A percentile compares a stretch with the other conserved stretches of the same genome.
These are phyloP conservation scores for Neofusicoccum laricinum DNA, from an alignment of 2,329 filamentous ascomycete species.

Conservation along the genomic window DNA sequence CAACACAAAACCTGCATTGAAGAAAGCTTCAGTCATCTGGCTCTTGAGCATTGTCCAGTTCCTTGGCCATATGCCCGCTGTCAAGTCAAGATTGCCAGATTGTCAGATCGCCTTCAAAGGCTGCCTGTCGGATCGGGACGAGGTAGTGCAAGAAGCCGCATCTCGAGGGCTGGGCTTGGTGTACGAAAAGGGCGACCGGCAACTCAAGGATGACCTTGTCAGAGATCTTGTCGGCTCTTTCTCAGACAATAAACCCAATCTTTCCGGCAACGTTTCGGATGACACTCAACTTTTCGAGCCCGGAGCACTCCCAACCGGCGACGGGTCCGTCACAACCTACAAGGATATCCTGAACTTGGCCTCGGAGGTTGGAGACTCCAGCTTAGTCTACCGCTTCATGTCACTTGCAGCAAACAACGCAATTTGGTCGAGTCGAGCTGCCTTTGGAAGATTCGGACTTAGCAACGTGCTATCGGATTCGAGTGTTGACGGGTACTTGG, in stretches of 20 bases:
- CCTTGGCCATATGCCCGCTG: slow-evolving; percentile 72
- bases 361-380: slow-evolving; percentile 94
- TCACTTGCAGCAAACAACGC: slow-evolving; percentile 92
- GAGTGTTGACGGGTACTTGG: slow-evolving; percentile 61
- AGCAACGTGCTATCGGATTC: slow-evolving; percentile 90
- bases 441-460: slow-evolving; percentile 90
- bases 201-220: slow-evolving; percentile 77
- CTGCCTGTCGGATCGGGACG: slow-evolving; percentile 82
- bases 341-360: slow-evolving; percentile 95
- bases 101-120: slow-evolving; percentile 86
- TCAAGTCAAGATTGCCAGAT: slow-evolving; percentile 71
- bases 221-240: slow-evolving; percentile 87
- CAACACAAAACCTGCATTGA: slow-evolving; percentile 80
- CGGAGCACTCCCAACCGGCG: slow-evolving; percentile 83
- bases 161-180: slow-evolving; percentile 88
- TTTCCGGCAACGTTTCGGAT: slow-evolving; percentile 73
- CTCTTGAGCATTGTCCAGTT: slow-evolving; percentile 87
- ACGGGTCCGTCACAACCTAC: slow-evolving; percentile 90
- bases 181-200: slow-evolving; percentile 85
- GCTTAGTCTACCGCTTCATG: slow-evolving; percentile 98
- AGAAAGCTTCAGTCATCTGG: slow-evolving; percentile 95
- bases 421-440: slow-evolving; percentile 95
- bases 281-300: slow-evolving; percentile 94
- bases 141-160: slow-evolving; percentile 92
- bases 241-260: slow-evolving; percentile 68